Evolutionary conservation across 805 yeast species (phyloP).

Genomic region (Nakazawaea sp.): DNA sequence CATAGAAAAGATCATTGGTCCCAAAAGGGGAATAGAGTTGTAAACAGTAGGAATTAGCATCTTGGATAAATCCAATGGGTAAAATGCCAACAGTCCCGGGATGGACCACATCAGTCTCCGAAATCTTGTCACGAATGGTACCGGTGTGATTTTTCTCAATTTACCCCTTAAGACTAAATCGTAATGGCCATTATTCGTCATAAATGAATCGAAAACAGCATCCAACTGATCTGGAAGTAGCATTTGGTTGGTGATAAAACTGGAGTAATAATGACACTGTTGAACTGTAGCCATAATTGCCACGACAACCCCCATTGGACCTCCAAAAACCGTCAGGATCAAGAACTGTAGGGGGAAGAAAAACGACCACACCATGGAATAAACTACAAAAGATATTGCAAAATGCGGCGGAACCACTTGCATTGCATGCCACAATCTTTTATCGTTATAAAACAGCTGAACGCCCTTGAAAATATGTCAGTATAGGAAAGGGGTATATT

Average conservation of each 20-base stretch:
- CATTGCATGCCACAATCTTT: slow-evolving; percentile 7
- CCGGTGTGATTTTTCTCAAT: slow-evolving; percentile 21
- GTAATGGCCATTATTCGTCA: slow-evolving; percentile 25
- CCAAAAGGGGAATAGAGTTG: slow-evolving; percentile 22
- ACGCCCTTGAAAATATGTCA: slow-evolving; percentile 10
- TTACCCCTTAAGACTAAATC: slow-evolving; percentile 26
- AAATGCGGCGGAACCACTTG: slow-evolving; percentile 10
- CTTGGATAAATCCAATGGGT: slow-evolving; percentile 2
- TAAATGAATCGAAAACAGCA: slow-evolving; percentile 26
- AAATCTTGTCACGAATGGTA: slow-evolving; percentile 25
- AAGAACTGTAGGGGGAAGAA: slow-evolving; percentile 9
- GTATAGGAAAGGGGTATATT: too few species aligned
- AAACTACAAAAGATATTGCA: slow-evolving; percentile 4
- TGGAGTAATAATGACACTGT: slow-evolving; percentile 11
- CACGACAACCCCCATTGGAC: slow-evolving; percentile 6
- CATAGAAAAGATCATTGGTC: slow-evolving; percentile 23
- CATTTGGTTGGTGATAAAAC: slow-evolving; percentile 7
- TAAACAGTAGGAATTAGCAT: slow-evolving; percentile 7
- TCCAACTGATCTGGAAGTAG: slow-evolving; percentile 7
- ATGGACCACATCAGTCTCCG: slow-evolving; percentile 19
- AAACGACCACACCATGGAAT: slow-evolving; percentile 3
- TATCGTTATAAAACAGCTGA: slow-evolving; percentile 3
- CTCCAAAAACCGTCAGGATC: slow-evolving; percentile 6
- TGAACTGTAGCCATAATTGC: slow-evolving; percentile 7
- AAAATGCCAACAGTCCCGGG: slow-evolving; percentile 15